Evolutionary conservation across 495 filamentous ascomycete genomes (phyloP), one percentile per base, ranked within the genome.

Genomic region (Hyaloscypha finlandica): DNA sequence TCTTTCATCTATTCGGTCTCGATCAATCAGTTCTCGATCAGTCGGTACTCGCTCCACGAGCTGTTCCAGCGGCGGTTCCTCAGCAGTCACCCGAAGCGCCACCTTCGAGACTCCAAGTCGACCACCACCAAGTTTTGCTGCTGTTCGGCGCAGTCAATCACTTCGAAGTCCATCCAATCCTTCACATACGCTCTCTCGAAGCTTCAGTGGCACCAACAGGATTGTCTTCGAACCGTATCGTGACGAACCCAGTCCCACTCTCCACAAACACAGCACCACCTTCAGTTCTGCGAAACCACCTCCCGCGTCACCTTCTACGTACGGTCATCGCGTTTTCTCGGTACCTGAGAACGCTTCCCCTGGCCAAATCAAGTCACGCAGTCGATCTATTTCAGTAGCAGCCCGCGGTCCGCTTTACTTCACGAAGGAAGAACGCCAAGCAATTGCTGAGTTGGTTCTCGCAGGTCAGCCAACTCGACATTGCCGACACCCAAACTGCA

Each of bases 401-500:
- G n/a, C 29, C 1, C 53, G 53, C 29, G 53, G 53, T 31, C 53
- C 29, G 20, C 20, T 56, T 11, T 56, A 65, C 63, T 71, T 68
- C 22, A 66, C 62, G 20, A 22, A 48, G 4, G 31, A 30, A 6
- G 69, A 71, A 54, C 69, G 61, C 30, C 35, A 65, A 54, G 62
- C 35, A 22, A 65, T 71, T 37, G 52, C 29, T 6, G 39, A 65
- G 11, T 25, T 66, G 8, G 65, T 71, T 16, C 31, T 20, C 12
- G 33, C 33, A 14, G 16, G 16, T 31, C 63, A 59, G 19, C 19
- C 35, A 8, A 48, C 42, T 48, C 42, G 16, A 16, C 11, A 48
- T 48, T 16, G 42, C 12, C 20, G 45, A 16, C 65, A 68, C 48
- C 3, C 29, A 19, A 65, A 71, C 32, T 71, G 70, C 64, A 63